Base-by-base conservation (phyloP, 2,329 filamentous ascomycete genomes). In the Clarireedia monteithiana region DNA sequence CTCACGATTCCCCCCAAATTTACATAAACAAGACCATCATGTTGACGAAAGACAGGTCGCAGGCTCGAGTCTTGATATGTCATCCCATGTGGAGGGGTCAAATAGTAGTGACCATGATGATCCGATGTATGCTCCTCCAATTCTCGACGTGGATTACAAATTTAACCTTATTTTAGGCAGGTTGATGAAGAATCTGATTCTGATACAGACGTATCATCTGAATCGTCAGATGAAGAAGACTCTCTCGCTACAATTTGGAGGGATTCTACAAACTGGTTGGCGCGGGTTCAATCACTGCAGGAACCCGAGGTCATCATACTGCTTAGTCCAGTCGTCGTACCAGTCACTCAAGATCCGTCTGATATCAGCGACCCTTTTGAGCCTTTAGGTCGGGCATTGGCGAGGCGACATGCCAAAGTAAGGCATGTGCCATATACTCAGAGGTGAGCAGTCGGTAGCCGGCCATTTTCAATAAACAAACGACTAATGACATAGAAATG, bases 341-440 rank as follows among this genome's bases (percentile, higher is more conserved):
- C 75, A 48, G 66, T 72, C 59, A 73, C 70, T 62, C 71, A 69
- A 58, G 71, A 71, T 61, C 63, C 72, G 46, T 64, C 70, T 46
- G 73, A 74, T 58, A 70, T 69, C 46, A 75, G 71, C 63, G 88
- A 91, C 66, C 88, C 87, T 0, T 91, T 91, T 65, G 86, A 91
- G 68, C 77, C 80, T 14, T 73, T 91, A 17, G 88, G 87, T 20
- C 77, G 78, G 59, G 79, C 82, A 46, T 69, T 91, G 49, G 80
- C 82, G 49, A 73, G 71, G 49, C 75, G 79, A 62, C 83, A 87
- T 64, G 72, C 77, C 2, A 77, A 76, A 68, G 75, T 91, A 59
- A 81, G 84, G 20, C 88, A 91, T 67, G 81, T 89, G 45, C 86
- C 88, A 5, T 91, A 89, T 64, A 81, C 83, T 5, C 79, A 82